phyloP scores from a whole-genome alignment of 1,139 yeast species.

The Taphrina deformans region DNA sequence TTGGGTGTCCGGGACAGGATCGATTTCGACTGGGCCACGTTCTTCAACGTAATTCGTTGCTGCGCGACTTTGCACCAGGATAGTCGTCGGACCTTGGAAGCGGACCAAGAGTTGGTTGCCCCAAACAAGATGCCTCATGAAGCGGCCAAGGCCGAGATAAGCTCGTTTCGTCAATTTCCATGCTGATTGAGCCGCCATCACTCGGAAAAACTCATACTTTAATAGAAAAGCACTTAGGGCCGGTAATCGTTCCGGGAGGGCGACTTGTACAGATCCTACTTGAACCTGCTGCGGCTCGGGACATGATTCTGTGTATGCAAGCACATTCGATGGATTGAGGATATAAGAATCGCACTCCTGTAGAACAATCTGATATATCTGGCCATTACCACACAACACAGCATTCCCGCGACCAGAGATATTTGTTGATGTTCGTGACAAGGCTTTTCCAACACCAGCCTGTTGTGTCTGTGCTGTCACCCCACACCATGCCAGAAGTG shows the following conservation, averaged over 20 bases:
- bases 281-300: constrained; percentile 10
- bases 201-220: constrained; percentile 22
- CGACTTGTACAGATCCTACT: not conserved
- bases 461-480: constrained; percentile 40
- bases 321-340: constrained; percentile 43
- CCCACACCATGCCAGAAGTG: constrained; percentile 45
- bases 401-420: constrained; percentile 48
- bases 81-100: constrained; percentile 40
- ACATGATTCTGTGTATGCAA: constrained; percentile 45
- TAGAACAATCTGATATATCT: constrained; percentile 44
- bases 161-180: constrained; percentile 8
- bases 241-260: constrained; percentile 22
- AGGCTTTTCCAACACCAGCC: constrained; percentile 41
- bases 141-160: not conserved
- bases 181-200: constrained; percentile 35
- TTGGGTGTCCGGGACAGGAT: constrained; percentile 31
- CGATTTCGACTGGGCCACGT: constrained; percentile 18
- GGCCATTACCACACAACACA: constrained; percentile 47
- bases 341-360: constrained; percentile 45
- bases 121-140: constrained; percentile 37
- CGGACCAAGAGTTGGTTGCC: constrained; percentile 39
- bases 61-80: constrained; percentile 37
- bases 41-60: constrained; percentile 25
- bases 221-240: constrained; percentile 5
- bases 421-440: constrained; percentile 40